Evolutionary conservation across 1,139 yeast genomes (phyloP), one percentile per base, ranked within the genome.

Genomic region (Trichomonascaceae sp.): DNA sequence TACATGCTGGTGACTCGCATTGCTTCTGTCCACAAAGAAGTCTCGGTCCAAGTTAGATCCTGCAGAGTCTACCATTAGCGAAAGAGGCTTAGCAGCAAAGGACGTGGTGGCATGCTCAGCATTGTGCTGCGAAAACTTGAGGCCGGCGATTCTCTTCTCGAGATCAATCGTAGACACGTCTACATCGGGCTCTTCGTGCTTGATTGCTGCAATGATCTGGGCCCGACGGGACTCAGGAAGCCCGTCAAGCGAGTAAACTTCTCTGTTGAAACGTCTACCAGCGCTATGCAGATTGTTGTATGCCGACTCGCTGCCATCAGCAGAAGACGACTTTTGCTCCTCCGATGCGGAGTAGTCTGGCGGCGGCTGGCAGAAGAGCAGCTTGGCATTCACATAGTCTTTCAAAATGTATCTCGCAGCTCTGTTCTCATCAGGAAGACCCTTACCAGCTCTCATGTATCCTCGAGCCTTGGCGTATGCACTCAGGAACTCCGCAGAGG

Each of bases 391-490:
- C 28, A 92, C 96, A 49, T 85, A 89, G 59, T 92, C 99, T 60
- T 92, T 92, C 51, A 92, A 67, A 38, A 92, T 74, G 45, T 82
- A 81, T 56, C 99, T 71, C 20, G 96, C 77, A 13, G 98, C 96
- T 57, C 98, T 71, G 31, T 94, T 76, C 57, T 87, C 93, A 65
- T 92, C 99, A 4, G 98, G 97, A 45, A 87, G 75, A 51, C 97
- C 97, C 54, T 80, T 84, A 56, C 89, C 96, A 0, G 96, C 81
- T 29, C 62, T 46, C 93, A 85, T 87, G 56, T 75, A 89, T 47
- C 98, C 98, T 59, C 98, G 74, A 1, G 97, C 93, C 60, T 93
- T 71, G 4, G 97, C 98, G 55, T 89, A 92, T 0, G 97, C 93
- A 38, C 76, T 80, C 39, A 92, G 68, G 29, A 92, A 60, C 55